These are phyloP conservation scores for Craspedostauros australis DNA, from an alignment of 108 stramenopile genomes.

Conservation along the genomic window DNA sequence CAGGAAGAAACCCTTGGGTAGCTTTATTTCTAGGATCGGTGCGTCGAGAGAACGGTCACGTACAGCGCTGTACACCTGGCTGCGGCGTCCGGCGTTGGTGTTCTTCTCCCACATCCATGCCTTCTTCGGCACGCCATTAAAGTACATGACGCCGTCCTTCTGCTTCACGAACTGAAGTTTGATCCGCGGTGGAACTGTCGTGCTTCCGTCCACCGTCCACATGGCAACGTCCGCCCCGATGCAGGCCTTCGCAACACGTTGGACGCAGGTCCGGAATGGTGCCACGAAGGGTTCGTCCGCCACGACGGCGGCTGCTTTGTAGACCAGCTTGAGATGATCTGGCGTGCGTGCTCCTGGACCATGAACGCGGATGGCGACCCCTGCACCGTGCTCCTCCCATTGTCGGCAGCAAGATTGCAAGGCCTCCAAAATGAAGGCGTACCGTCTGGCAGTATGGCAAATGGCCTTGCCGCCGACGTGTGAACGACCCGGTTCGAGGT, in stretches of 20 bases:
- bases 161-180: not conserved
- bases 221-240: constrained; percentile 20
- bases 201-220: constrained; percentile 51
- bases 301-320: constrained; percentile 36
- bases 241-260: constrained; percentile 26
- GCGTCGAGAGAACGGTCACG: constrained; percentile 43
- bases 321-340: constrained; percentile 47
- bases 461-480: not conserved
- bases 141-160: constrained; percentile 18
- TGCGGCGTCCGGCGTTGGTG: constrained; percentile 24
- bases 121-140: constrained; percentile 36
- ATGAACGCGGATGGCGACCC: constrained; percentile 44
- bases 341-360: constrained; percentile 34
- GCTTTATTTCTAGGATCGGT: constrained; percentile 22
- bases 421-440: constrained; percentile 52
- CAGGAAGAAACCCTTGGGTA: constrained; percentile 19
- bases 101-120: constrained; percentile 53
- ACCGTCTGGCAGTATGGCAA: constrained; percentile 41
- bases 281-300: constrained; percentile 64
- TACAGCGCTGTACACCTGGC: constrained; percentile 30
- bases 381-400: constrained; percentile 44
- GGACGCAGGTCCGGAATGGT: constrained; percentile 29
- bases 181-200: constrained; percentile 46
- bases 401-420: constrained; percentile 22
- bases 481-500: constrained; percentile 8